Percentiles rank a stretch among this genome's conserved stretches.
These are phyloP conservation scores for Cicer judaicum DNA, from an alignment of 306 rosid genomes.

Conservation along the genomic window DNA sequence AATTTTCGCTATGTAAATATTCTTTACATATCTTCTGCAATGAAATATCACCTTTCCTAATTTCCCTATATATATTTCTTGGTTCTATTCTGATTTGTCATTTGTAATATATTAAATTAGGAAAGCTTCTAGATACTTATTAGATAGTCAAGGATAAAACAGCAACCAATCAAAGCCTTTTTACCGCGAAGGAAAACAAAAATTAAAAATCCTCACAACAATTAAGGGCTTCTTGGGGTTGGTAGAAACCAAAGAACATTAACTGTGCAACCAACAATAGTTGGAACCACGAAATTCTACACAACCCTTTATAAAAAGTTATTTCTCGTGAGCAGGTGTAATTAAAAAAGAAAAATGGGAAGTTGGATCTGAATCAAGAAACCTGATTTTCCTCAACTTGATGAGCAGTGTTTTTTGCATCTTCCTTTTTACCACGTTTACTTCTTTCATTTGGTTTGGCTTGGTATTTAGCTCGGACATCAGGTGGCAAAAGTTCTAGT, in stretches of 20 bases:
- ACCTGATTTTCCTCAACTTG: constrained; percentile 92
- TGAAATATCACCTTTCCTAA: background rate
- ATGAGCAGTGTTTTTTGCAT: constrained; percentile 64
- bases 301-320: constrained; percentile 10
- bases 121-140: background rate
- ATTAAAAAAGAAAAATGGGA: constrained; percentile 11
- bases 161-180: background rate
- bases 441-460: constrained; percentile 80
- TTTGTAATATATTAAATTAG: constrained; percentile 1
- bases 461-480: constrained; percentile 81
- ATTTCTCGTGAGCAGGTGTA: constrained; percentile 24
- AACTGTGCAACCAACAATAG: constrained; percentile 23
- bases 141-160: background rate
- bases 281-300: constrained; percentile 26
- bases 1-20: background rate
- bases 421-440: constrained; percentile 89
- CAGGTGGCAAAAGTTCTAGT: constrained; percentile 84
- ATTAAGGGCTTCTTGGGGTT: background rate
- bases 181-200: background rate
- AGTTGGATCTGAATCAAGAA: constrained; percentile 41
- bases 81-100: background rate
- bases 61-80: background rate
- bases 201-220: constrained; percentile 26
- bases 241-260: constrained; percentile 15
- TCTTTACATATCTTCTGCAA: background rate